Conservation (phyloP, 2,329 filamentous ascomycete genomes). For the Nigrospora osmanthi region DNA sequence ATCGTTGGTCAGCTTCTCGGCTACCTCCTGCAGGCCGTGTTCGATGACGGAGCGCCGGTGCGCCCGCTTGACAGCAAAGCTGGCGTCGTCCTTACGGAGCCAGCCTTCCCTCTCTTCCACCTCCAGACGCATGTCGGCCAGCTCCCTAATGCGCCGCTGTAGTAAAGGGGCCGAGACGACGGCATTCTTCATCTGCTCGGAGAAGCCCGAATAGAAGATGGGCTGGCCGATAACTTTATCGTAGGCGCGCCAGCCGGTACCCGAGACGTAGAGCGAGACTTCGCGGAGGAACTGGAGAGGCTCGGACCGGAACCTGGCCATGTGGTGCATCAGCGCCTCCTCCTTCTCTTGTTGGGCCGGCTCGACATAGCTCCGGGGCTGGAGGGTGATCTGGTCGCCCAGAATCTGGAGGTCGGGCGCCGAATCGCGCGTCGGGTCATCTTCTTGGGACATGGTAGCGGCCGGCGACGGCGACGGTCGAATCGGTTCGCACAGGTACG, state of each 20-base stretch:
- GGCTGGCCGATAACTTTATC: constrained; percentile 85
- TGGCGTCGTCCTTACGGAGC: constrained; percentile 46
- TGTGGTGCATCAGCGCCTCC: constrained; percentile 68
- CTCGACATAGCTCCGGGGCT: constrained; percentile 62
- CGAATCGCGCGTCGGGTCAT: constrained; percentile 36
- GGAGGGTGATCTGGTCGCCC: constrained; percentile 65
- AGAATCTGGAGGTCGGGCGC: constrained; percentile 74
- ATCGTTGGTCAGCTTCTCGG: constrained; percentile 77
- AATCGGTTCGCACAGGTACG: background rate
- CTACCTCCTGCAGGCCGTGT: constrained; percentile 67
- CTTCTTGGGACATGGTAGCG: constrained; percentile 29
- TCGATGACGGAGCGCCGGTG: constrained; percentile 60
- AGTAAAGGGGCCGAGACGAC: constrained; percentile 73
- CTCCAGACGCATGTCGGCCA: constrained; percentile 66
- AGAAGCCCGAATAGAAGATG: constrained; percentile 88
- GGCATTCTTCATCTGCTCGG: constrained; percentile 75
- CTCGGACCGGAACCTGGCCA: constrained; percentile 74
- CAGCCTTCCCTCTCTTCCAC: constrained; percentile 73
- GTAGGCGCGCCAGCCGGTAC: constrained; percentile 92
- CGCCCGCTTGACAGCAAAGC: constrained; percentile 43
- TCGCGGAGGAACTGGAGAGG: constrained; percentile 78
- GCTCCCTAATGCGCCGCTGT: constrained; percentile 62
- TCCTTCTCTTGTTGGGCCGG: constrained; percentile 47
- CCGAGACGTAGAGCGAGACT: constrained; percentile 86
- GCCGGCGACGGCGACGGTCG: background rate